Base-by-base conservation (phyloP, 495 filamentous ascomycete species). In the Penicillium goetzii region DNA sequence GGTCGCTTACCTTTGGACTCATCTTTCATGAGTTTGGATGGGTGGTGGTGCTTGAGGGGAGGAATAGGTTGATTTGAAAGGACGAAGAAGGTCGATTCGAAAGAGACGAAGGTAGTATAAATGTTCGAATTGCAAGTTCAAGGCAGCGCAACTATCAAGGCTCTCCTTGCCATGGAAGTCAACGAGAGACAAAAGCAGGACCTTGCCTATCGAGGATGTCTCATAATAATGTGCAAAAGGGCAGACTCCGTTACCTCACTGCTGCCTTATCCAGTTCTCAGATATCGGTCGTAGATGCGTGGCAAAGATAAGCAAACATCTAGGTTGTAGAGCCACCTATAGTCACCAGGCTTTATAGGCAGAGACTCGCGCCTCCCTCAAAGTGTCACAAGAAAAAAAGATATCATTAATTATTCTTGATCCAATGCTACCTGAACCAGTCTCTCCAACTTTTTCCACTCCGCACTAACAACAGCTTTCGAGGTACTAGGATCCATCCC, bases 401-500 rank as follows among this genome's bases (percentile, higher is more conserved):
- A 7, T 51, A 28, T 26, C 12, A 45, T 49, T 19, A 7, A 49
- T 58, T 49, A 74, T 49, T 77, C 69, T 52, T 45, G 56, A 28
- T 68, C 68, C 34, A 81, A 25, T n/a, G 66, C 72, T 36, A 40
- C 33, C 28, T 68, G 62, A 23, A 78, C 70, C 56, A 77, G 15
- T 30, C 33, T 61, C 58, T 71, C 77, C 34, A 82, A 30, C 65
- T 77, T 81, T 41, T 60, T 62, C 78, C 75, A 80, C 62, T 80
- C 75, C 28, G 45, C 63, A 58, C 51, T 56, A 15, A 80, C 67
- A 52, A 69, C 33, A 8, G 58, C 62, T 43, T 57, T 69, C 47
- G 70, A 66, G 3, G 58, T 60, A 50, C 63, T 72, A 23, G 74
- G 71, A 66, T 79, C 74, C 60, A 73, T 57, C 17, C 72, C 75